Base-by-base conservation (phyloP, 805 yeast genomes). In the Blastobotrys muscicola region DNA sequence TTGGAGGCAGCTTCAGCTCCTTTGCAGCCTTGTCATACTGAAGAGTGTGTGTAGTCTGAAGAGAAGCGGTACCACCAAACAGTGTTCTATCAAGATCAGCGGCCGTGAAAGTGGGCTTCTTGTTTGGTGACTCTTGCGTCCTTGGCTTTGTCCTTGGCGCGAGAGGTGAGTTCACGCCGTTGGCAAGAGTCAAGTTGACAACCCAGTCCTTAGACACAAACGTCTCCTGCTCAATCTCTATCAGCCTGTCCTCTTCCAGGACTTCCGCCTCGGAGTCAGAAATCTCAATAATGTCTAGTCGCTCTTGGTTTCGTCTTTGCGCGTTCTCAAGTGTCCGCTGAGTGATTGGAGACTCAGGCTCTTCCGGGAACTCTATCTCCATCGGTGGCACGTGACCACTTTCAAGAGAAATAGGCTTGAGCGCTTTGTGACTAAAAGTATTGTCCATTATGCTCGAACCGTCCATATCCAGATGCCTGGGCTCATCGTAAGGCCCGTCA, bases 101-200 rank as follows among this genome's bases (percentile, higher is more conserved):
- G 42, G 50, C 62, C 4, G 60, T 61, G 31, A 46, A 55, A 49
- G 44, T 48, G 54, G 46, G 42, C 45, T 3, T 43, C 47, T 6
- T 35, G 26, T 12, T 16, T 13, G 41, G 13, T 31, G 26, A 20
- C 16, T 12, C 26, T 16, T 33, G 36, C 12, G 13, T 31, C 11
- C 29, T 33, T 41, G 57, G 41, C 9, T n/a, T 15, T 4, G 26
- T 2, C 9, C 37, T n/a, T 4, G n/a, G 14, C 11, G 50, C 46
- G 11, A 49, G 42, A 8, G 50, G 40, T 2, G 52, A 46, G 30
- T 44, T 44, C 9, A 43, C 12, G 2, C 44, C 16, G 9, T 41
- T 69, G 4, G 80, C 70, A n/a, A 81, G 53, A 38, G 70, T 72
- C 39, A 82, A 57, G 53, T 82, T 90, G 10, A 71, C 66, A 16